Evolutionary conservation across 148 eudicot genomes (phyloP), one percentile per base, ranked within the genome.

Genomic region (Fagopyrum esculentum): DNA sequence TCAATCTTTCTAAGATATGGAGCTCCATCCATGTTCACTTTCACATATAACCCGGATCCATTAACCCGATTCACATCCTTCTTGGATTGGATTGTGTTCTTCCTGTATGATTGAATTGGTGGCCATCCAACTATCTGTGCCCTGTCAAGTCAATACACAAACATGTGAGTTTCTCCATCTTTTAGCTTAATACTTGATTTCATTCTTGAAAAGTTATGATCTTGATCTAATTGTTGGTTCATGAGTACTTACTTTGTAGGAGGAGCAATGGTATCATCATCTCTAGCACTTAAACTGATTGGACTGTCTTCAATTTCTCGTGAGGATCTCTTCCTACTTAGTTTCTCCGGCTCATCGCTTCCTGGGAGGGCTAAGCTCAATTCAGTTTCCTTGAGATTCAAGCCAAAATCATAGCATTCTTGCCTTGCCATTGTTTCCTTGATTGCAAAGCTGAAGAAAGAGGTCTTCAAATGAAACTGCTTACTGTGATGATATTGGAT

Each of bases 11-110:
- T 87, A 3, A 89, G 80, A 74, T 87, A 89, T 56, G 93, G 93
- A 70, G 93, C 93, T 79, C 93, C 93, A 77, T 89, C 93, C 90
- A 89, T 84, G 85, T 89, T 87, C 74, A 89, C 93, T 80, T 89
- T 89, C 46, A 89, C 89, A 78, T 77, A 87, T 78, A 85, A 78
- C 77, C 88, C 87, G n/a, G 79, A 77, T 6, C 45, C 85, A 70
- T 82, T 57, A 57, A 57, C 86, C 1, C 40, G 48, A 79, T 78
- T 86, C 26, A 22, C 26, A 22, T 22, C 26, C 26, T 22, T 22
- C 84, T 86, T 86, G 1, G 77, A 45, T 35, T 85, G 90, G 8
- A 87, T 56, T 75, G 69, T 77, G 76, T 87, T 87, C 78, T 81
- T 89, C 85, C 89, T 83, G 84, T 85, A 84, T 15, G 89, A 85